Conservation (phyloP, 495 filamentous ascomycete species). For the Podospora pseudopauciseta region DNA sequence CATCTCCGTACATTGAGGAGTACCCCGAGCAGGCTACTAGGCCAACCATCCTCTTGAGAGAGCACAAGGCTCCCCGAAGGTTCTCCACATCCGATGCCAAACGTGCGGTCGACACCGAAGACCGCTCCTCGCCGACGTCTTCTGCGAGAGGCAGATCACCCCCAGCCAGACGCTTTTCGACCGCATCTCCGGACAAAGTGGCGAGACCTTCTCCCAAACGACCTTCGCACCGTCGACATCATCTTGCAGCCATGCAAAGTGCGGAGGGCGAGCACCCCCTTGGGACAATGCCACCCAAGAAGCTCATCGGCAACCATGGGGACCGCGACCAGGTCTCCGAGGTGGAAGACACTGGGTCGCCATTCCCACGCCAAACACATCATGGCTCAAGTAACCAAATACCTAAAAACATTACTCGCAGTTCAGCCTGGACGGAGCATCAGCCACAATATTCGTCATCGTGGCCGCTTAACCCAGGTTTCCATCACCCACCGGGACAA, state of each 20-base stretch:
- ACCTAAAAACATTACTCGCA: conserved; percentile 11
- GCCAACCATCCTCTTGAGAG: conserved; percentile 26
- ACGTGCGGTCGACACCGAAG: conserved; percentile 11
- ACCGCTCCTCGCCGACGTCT: conserved; percentile 10
- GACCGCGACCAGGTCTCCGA: background rate
- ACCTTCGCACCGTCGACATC: background rate
- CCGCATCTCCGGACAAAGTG: conserved; percentile 4
- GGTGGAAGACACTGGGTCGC: conserved; percentile 1
- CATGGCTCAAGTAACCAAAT: background rate
- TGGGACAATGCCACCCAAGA: background rate
- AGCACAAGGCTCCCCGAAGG: conserved; percentile 28
- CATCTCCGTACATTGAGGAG: conserved; percentile 32
- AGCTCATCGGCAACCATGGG: background rate
- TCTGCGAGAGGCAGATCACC: conserved; percentile 22
- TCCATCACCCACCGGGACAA: conserved; percentile 3
- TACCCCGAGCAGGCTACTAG: conserved; percentile 25
- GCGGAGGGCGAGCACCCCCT: conserved; percentile 5
- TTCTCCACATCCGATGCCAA: conserved; percentile 23
- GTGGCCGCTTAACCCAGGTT: conserved; percentile 20
- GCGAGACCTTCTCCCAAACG: conserved; percentile 13
- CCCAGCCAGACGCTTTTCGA: conserved; percentile 17
- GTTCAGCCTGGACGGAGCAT: conserved; percentile 15
- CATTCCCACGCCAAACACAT: conserved; percentile 1
- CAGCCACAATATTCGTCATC: conserved; percentile 25
- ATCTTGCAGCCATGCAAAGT: background rate